These are phyloP conservation scores for Tetracladium maxilliforme DNA, from an alignment of 2,329 filamentous ascomycete genomes.

Conservation along the genomic window DNA sequence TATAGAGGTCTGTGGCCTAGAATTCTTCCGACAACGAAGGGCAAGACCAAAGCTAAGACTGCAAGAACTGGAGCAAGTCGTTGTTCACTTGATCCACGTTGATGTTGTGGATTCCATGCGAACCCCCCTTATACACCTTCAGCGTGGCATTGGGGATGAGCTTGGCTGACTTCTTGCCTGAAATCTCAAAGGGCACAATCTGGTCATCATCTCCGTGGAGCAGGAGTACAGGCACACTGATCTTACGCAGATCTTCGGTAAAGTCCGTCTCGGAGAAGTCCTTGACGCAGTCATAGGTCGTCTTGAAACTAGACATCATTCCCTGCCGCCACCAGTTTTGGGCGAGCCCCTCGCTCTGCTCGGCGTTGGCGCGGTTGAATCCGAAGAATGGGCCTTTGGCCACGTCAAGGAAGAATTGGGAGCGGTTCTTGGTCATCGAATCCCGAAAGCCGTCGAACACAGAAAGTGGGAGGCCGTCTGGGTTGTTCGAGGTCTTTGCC, in stretches of 20 bases:
- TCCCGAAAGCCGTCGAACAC: slow-evolving; percentile 22
- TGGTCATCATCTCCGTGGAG: slow-evolving; percentile 25
- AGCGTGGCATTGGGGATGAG: slow-evolving; percentile 19
- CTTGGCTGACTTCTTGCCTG: slow-evolving; percentile 15
- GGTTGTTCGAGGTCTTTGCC: slow-evolving; percentile 16
- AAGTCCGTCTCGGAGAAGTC: slow-evolving; percentile 25
- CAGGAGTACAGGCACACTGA: slow-evolving; percentile 21
- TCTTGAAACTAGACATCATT: slow-evolving; percentile 21
- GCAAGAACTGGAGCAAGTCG: slow-evolving; percentile 18
- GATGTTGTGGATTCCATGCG: slow-evolving; percentile 22
- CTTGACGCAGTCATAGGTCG: slow-evolving; percentile 21
- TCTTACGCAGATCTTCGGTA: slow-evolving; percentile 20
- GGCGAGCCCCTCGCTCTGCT: slow-evolving; percentile 19
- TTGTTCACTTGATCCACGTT: slow-evolving; percentile 18
- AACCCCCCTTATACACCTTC: slow-evolving; percentile 21
- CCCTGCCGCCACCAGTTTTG: slow-evolving; percentile 22
- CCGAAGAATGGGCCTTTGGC: slow-evolving; percentile 18
- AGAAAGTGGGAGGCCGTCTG: slow-evolving; percentile 16
- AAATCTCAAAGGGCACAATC: slow-evolving; percentile 18
- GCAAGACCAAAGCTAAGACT: too few relatives aligned
- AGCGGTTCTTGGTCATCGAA: slow-evolving; percentile 17
- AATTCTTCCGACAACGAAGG: too few relatives aligned
- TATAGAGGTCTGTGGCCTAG: too few relatives aligned
- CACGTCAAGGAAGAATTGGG: slow-evolving; percentile 19
- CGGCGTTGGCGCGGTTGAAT: slow-evolving; percentile 15